These are phyloP conservation scores for Boeremia lycopersici DNA, from an alignment of 2,329 filamentous ascomycete genomes.

Conservation along the genomic window DNA sequence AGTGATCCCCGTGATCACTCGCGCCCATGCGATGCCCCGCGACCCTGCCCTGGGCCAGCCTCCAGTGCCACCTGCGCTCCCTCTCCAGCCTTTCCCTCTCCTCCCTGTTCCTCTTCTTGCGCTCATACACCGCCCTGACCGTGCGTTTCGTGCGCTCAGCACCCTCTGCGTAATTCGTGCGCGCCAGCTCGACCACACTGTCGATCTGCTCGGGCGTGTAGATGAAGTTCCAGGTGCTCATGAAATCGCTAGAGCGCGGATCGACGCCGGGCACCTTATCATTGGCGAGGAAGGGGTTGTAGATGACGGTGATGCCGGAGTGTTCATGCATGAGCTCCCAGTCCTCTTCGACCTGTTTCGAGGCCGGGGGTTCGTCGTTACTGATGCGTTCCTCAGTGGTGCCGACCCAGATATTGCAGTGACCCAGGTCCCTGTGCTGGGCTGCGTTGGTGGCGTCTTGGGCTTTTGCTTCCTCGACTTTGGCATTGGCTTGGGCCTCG, in stretches of 20 bases:
- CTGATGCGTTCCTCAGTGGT: slow-evolving; percentile 74
- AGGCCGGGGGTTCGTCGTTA: slow-evolving; percentile 59
- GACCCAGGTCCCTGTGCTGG: slow-evolving; percentile 66
- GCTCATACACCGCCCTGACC: slow-evolving; percentile 87
- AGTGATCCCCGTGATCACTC: slow-evolving; percentile 65
- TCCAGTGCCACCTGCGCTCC: slow-evolving; percentile 46
- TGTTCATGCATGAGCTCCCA: slow-evolving; percentile 73
- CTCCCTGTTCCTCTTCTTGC: slow-evolving; percentile 76
- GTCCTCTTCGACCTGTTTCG: slow-evolving; percentile 65
- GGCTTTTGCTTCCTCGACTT: slow-evolving; percentile 63
- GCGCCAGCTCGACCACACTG: slow-evolving; percentile 77
- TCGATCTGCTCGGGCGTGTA: slow-evolving; percentile 93
- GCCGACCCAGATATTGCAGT: slow-evolving; percentile 96
- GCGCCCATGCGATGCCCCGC: slow-evolving; percentile 62
- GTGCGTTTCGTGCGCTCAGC: slow-evolving; percentile 77
- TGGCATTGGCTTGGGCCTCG: slow-evolving; percentile 65
- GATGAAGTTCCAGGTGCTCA: slow-evolving; percentile 98
- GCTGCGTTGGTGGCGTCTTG: slow-evolving; percentile 32
- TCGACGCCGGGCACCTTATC: slow-evolving; percentile 80
- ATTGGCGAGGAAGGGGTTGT: slow-evolving; percentile 88
- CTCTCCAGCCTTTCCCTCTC: slow-evolving; percentile 54
- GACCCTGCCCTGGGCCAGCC: slow-evolving; percentile 55
- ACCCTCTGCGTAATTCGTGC: slow-evolving; percentile 86
- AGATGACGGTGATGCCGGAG: slow-evolving; percentile 86
- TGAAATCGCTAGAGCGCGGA: slow-evolving; percentile 80